Base-by-base conservation (phyloP, 768 basidiomycete species). In the Tricholoma terreum region DNA sequence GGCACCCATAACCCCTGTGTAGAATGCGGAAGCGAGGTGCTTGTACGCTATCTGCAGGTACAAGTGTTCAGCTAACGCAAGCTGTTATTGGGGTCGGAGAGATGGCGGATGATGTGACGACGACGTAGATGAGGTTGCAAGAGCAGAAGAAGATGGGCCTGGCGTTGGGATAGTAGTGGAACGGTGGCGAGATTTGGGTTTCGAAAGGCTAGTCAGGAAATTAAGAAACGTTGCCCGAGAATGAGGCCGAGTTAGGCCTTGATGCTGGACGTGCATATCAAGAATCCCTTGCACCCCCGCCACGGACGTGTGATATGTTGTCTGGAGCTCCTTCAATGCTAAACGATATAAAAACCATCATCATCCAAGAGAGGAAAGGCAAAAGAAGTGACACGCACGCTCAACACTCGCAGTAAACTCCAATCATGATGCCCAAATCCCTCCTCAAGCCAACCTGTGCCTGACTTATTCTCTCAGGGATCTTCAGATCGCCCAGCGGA, bases 341-440 rank as follows among this genome's bases (percentile, higher is more conserved):
- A 52, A 21, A 22, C 60, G 31, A 43, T 14, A 14, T 15, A 61
- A 50, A 63, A 34, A 61, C 36, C 69, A 50, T 27, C 40, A 59
- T 45, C 27, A 53, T 8, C 48, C 31, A 42, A 30, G 40, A 40
- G 27, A 8, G 6, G 19, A 59, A 5, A 38, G 33, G 24, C n/a
- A 30, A 34, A 31, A 58, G 24, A 31, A 46, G 40, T 53, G 58
- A 31, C 7, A 83, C 91, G 73, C 63, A 94, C 93, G 80, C 63
- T 92, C 89, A 42, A 96, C 82, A 64, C 84, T 86, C 6, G 77
- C 72, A 10, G 93, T 92, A 78, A 95, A 96, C 65, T 93, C 91
- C 60, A 86, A 27, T 80, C 4, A 95, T 90, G 80, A 92, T 86
- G 0, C 83, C 84, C 67, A 94, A 75, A 70, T 92, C 90, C 62